These are phyloP conservation scores for Talaromyces sp. DNA, from an alignment of 2,329 filamentous ascomycete species.

Conservation along the genomic window DNA sequence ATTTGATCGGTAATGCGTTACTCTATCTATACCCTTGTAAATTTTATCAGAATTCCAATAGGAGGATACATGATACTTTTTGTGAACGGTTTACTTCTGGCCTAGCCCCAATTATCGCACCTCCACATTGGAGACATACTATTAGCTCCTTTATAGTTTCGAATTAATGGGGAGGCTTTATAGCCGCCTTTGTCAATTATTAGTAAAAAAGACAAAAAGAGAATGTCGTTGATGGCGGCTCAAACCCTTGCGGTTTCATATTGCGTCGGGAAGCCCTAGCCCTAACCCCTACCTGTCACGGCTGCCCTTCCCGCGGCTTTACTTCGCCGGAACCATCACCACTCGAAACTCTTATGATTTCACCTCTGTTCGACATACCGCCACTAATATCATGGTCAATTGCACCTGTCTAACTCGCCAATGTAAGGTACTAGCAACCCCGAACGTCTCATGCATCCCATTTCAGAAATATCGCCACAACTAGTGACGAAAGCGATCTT, in stretches of 20 bases:
- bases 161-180: background rate
- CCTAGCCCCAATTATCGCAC: background rate
- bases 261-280: conserved; percentile 8
- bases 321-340: background rate
- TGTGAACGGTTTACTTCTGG: background rate
- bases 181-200: background rate
- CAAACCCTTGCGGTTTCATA: conserved; percentile 15
- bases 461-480: background rate
- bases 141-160: background rate
- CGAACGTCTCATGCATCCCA: background rate
- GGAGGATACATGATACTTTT: background rate
- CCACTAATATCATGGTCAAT: background rate
- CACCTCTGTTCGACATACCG: conserved; percentile 7
- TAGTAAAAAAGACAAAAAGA: background rate
- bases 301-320: background rate
- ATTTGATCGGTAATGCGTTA: background rate
- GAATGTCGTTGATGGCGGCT: background rate
- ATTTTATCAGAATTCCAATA: background rate
- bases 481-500: background rate
- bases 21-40: background rate
- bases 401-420: background rate
- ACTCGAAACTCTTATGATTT: conserved; percentile 3
- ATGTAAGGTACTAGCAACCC: background rate
- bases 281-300: conserved; percentile 8
- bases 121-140: background rate